Conservation (phyloP, 768 basidiomycete genomes). For the Clitopilus passeckerianus region DNA sequence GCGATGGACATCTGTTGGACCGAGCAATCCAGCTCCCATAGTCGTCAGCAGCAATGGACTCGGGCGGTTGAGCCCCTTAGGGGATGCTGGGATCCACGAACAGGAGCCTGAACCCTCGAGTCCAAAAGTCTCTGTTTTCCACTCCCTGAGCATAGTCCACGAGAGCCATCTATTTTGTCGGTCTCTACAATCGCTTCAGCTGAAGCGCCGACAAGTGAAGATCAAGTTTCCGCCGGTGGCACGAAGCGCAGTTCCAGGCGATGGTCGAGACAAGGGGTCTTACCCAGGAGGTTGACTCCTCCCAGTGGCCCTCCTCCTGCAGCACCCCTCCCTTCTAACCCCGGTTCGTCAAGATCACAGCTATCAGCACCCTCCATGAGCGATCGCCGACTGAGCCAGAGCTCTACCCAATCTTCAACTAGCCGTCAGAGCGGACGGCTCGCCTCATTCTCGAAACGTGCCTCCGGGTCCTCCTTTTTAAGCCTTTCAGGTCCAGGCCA, state of each 20-base stretch:
- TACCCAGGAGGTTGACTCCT: slow-evolving; percentile 50
- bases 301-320: slow-evolving; percentile 59
- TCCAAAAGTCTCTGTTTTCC: slow-evolving; percentile 19
- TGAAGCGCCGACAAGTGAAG: slow-evolving; percentile 26
- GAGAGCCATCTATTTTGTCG: slow-evolving; percentile 37
- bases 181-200: slow-evolving; percentile 40
- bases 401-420: slow-evolving; percentile 27
- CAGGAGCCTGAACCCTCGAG: slow-evolving; percentile 19
- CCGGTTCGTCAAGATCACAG: slow-evolving; percentile 16
- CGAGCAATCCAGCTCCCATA: slow-evolving; percentile 10
- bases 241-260: slow-evolving; percentile 32
- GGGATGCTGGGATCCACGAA: slow-evolving; percentile 10
- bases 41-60: slow-evolving; percentile 13
- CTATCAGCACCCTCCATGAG: slow-evolving; percentile 20
- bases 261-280: slow-evolving; percentile 49
- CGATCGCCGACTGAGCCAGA: slow-evolving; percentile 29
- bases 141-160: slow-evolving; percentile 32
- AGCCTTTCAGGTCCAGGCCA: slow-evolving; percentile 39
- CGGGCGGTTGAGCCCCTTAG: slow-evolving; percentile 12
- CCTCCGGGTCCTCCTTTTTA: slow-evolving; percentile 43
- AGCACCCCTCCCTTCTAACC: slow-evolving; percentile 18
- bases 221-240: slow-evolving; percentile 30
- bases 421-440: slow-evolving; percentile 40
- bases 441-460: slow-evolving; percentile 48
- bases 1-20: slow-evolving; percentile 35